Base-by-base conservation (phyloP, 495 filamentous ascomycete species). In the Penicillium cosmopolitanum region DNA sequence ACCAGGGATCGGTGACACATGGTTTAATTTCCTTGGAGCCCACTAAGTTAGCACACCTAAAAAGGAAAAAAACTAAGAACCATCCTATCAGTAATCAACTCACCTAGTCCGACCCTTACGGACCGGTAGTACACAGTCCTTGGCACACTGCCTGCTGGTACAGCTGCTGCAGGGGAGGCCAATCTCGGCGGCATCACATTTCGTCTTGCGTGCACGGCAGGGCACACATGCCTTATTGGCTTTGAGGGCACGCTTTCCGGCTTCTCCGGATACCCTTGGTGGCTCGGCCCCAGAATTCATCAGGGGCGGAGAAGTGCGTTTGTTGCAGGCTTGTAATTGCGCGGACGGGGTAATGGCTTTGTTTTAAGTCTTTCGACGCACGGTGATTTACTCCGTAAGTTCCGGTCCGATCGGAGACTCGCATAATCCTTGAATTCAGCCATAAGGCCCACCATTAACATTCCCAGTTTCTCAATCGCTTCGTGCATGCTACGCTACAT, bases 101-200 rank as follows among this genome's bases (percentile, higher is more conserved):
- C 16, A 28, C 47, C 47, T 50, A 10, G 21, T n/a, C 21, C 47
- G 47, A 11, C 21, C 47, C 21, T 50, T 25, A 28, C 47, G 47
- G 23, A 50, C 21, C 15, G 47, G 47, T 15, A 50, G n/a, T 31
- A 50, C 21, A 50, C 47, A 50, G 21, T 50, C 47, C 21, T 50
- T 50, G 18, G 21, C 21, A 50, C 47, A 50, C 21, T 50, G 47
- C n/a, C 47, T 50, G 47, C 47, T 50, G 21, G 47, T 50, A 50
- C 47, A 50, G 47, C 47, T 18, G 11, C 47, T 50, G 23, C 47
- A 50, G 47, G 47, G 47, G 21, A 50, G 47, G 19, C 47, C 47
- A 12, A 25, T 28, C 21, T 10, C 47, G 8, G 47, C 13, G 28
- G 47, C 47, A 28, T 50, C 47, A 16, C 47, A 50, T n/a, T 50